Evolutionary conservation across 2,329 filamentous ascomycete species (phyloP), one percentile per base, ranked within the genome.

Genomic region (Coniochaeta pulveracea): DNA sequence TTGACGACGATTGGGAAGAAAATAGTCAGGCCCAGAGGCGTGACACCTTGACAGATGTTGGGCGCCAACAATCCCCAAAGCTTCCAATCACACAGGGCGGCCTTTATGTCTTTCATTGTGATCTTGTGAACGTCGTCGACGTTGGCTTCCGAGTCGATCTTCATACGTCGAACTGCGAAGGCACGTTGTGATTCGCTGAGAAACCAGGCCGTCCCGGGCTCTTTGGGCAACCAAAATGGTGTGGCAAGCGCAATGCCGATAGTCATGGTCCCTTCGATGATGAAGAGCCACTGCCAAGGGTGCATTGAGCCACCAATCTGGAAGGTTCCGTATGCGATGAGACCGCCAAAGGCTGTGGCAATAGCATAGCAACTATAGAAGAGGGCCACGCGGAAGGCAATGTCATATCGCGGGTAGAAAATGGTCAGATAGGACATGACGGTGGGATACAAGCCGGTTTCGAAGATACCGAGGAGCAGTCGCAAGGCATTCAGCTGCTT

Each of bases 331-430:
- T 58, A 63, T 2, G 47, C 45, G 14, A 75, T 50, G 3, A 70
- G 43, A 2, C 70, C 71, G n/a, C 68, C 69, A 21, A 76, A 55
- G 1, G 69, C 69, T 6, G 66, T 68, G 3, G 69, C 67, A 6
- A 74, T 56, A 2, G 68, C 68, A 36, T 64, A 66, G 47, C 72
- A 67, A 6, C 70, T 68, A 40, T 71, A 75, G 44, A 75, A 74
- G 25, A 72, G 49, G 4, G 60, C 67, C 12, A 75, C 48, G 1
- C 69, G 58, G 11, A 59, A 57, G 4, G 60, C 70, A 37, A 75
- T 71, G 40, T 74, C 69, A 48, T 62, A 73, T 27, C 66, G 61
- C 4, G 66, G 69, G 43, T 75, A 75, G 47, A 73, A 75, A 33
- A 69, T 54, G 12, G 66, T 68, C 18, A 76, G 57, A 41, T 75